Conservation (phyloP, 257 asterid genomes). For the Solanum ossicruentum region DNA sequence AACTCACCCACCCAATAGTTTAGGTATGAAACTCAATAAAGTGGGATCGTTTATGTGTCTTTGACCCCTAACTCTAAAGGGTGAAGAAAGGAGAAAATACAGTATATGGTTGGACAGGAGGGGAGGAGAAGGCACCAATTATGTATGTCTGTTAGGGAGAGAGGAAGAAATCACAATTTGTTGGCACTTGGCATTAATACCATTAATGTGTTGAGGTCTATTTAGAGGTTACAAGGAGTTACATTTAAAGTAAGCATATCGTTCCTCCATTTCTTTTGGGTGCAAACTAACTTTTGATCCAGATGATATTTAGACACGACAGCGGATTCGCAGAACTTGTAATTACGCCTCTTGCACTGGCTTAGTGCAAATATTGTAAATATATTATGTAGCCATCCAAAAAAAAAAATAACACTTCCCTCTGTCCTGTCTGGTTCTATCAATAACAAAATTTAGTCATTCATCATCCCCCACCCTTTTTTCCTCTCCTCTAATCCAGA, state of each 20-base stretch:
- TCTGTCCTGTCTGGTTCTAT: background rate
- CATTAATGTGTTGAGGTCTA: background rate
- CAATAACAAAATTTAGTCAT: background rate
- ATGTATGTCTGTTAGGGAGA: background rate
- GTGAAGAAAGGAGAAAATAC: background rate
- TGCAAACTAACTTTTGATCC: too few species aligned
- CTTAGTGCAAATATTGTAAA: too few species aligned
- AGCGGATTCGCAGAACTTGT: too few species aligned
- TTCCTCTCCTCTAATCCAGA: background rate
- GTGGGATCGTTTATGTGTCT: too few species aligned
- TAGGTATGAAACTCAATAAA: too few species aligned
- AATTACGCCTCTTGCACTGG: too few species aligned
- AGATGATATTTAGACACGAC: too few species aligned
- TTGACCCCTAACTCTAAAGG: background rate
- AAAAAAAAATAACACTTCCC: background rate
- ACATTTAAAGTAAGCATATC: background rate
- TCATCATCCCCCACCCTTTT: background rate
- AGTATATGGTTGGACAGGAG: background rate
- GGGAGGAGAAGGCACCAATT: background rate
- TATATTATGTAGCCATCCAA: too few species aligned
- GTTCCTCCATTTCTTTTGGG: background rate
- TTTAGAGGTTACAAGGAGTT: background rate
- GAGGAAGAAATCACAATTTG: background rate
- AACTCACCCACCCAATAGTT: too few species aligned
- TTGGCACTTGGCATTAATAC: background rate